Evolutionary conservation across 73 alveolate genomes (phyloP).

Genomic region (Uronychia setigera): DNA sequence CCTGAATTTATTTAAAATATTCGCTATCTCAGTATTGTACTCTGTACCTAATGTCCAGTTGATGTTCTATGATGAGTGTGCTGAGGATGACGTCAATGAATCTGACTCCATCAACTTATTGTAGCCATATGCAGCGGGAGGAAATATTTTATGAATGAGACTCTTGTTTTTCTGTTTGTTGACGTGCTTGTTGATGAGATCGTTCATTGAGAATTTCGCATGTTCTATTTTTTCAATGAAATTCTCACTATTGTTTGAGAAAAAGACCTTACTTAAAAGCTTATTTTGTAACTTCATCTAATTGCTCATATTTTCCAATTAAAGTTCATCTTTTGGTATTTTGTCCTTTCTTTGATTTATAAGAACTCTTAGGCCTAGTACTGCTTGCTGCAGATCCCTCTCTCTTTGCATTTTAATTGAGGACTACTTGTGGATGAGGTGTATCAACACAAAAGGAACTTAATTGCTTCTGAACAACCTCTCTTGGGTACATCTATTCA

Average conservation of each 20-base stretch:
- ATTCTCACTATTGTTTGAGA: slow-evolving; percentile 12
- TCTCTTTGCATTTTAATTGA: slow-evolving; percentile 17
- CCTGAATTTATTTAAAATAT: background rate
- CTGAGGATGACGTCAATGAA: too few relatives aligned
- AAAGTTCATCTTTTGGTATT: slow-evolving; percentile 13
- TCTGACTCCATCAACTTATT: background rate
- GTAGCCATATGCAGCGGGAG: slow-evolving; percentile 12
- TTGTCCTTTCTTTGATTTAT: background rate
- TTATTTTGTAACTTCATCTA: slow-evolving; percentile 37
- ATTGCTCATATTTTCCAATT: slow-evolving; percentile 25
- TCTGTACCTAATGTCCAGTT: background rate
- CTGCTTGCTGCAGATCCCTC: slow-evolving; percentile 25
- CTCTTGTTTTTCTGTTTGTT: slow-evolving; percentile 23
- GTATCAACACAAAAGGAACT: background rate
- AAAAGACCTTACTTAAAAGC: slow-evolving; percentile 21
- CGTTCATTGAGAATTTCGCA: slow-evolving; percentile 26
- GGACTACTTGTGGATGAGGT: background rate
- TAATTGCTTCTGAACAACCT: background rate
- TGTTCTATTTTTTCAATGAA: slow-evolving; percentile 32
- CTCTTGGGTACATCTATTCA: slow-evolving; percentile 33
- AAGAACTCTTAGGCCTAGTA: background rate
- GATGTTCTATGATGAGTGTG: too few relatives aligned
- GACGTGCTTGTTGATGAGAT: slow-evolving; percentile 39
- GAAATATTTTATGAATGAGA: slow-evolving; percentile 34
- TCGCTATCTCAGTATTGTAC: background rate